Evolutionary conservation across 495 filamentous ascomycete genomes (phyloP).

Genomic region (Penicillium cinerascens): DNA sequence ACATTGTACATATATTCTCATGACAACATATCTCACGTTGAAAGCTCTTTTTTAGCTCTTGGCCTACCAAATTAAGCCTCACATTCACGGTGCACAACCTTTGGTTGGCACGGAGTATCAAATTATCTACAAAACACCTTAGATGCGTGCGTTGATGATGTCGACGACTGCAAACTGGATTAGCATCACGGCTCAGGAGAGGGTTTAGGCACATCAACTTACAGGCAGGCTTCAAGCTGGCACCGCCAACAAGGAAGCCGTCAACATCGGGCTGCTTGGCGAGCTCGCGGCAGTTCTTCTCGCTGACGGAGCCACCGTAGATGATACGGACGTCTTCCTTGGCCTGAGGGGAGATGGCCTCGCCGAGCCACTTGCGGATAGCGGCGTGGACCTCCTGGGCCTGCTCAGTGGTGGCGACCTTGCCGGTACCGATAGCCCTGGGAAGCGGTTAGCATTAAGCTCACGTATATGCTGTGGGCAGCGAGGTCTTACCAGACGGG

Average conservation of each 20-base stretch:
- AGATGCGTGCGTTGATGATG: slow-evolving; percentile 60
- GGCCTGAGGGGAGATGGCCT: slow-evolving; percentile 65
- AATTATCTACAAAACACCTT: slow-evolving; percentile 23
- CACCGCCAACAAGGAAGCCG: slow-evolving; percentile 96
- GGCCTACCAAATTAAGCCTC: slow-evolving; percentile 5
- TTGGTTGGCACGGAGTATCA: slow-evolving; percentile 14
- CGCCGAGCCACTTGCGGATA: slow-evolving; percentile 83
- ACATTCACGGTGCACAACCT: slow-evolving; percentile 1
- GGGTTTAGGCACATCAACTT: slow-evolving; percentile 37
- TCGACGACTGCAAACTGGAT: slow-evolving; percentile 51
- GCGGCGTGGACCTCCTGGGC: slow-evolving; percentile 92
- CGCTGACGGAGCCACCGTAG: slow-evolving; percentile 93
- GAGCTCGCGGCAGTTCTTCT: slow-evolving; percentile 96
- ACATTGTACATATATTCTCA: slow-evolving; percentile 36
- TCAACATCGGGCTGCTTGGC: slow-evolving; percentile 91
- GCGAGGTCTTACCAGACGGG: slow-evolving; percentile 72
- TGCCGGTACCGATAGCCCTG: slow-evolving; percentile 92
- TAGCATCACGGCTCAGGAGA: slow-evolving; percentile 8
- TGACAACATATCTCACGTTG: slow-evolving; percentile 29
- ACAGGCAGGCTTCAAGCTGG: slow-evolving; percentile 98
- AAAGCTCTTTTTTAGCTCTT: slow-evolving; percentile 22
- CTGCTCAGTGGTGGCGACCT: slow-evolving; percentile 90
- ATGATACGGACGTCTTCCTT: slow-evolving; percentile 82
- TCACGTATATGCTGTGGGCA: neutral
- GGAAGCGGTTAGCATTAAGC: slow-evolving; percentile 2